A percentile compares a stretch with the other conserved stretches of the same genome.
phyloP scores from a whole-genome alignment of 1,139 yeast genomes.

The Protomyces lactucae-debilis region DNA sequence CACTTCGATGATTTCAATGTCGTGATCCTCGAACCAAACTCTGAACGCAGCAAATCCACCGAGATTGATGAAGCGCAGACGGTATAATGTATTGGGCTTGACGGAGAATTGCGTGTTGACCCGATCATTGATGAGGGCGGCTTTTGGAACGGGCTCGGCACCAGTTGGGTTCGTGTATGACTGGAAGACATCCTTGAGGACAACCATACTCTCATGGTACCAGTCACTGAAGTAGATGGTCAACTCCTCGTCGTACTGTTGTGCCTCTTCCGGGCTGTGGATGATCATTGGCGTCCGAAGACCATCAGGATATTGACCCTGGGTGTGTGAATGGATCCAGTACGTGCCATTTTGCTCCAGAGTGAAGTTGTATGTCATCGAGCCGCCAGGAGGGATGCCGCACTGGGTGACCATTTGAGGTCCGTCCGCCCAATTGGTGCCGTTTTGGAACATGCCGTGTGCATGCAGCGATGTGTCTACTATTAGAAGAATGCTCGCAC shows the following conservation, averaged over 20 bases:
- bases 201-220: conserved; percentile 65
- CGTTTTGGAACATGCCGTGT: conserved; percentile 86
- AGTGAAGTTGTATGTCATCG: conserved; percentile 71
- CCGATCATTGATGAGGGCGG: conserved; percentile 59
- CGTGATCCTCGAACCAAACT: conserved; percentile 79
- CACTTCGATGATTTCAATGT: conserved; percentile 65
- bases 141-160: conserved; percentile 82
- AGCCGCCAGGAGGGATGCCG: conserved; percentile 71
- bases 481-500: conserved; percentile 35
- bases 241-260: conserved; percentile 65
- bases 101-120: conserved; percentile 63
- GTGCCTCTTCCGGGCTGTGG: conserved; percentile 51
- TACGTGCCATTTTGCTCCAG: conserved; percentile 81
- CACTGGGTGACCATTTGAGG: conserved; percentile 74
- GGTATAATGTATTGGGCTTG: conserved; percentile 72
- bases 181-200: conserved; percentile 48
- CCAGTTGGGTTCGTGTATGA: conserved; percentile 84
- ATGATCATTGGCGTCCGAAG: conserved; percentile 76
- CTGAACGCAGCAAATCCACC: conserved; percentile 88
- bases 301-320: conserved; percentile 87
- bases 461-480: conserved; percentile 52
- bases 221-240: conserved; percentile 52
- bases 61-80: conserved; percentile 67
- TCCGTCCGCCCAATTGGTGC: conserved; percentile 74
- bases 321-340: conserved; percentile 93